phyloP scores from a whole-genome alignment of 2,329 filamentous ascomycete genomes.

The Didymella segeticola region DNA sequence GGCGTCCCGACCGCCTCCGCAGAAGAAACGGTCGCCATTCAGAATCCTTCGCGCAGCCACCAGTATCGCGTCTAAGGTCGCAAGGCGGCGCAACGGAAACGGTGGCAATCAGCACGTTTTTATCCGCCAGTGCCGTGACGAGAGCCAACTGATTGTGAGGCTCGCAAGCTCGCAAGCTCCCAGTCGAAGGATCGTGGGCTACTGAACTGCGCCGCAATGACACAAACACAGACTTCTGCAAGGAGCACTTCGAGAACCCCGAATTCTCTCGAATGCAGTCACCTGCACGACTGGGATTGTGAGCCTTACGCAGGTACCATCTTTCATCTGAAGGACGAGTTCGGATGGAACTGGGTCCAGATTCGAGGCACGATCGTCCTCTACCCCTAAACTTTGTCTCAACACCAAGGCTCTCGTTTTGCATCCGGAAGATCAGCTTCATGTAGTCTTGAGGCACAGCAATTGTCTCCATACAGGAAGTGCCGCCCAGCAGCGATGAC shows the following conservation, averaged over 20 bases:
- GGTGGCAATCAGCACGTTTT: neutral
- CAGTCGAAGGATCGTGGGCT: neutral
- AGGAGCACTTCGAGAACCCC: neutral
- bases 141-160: neutral
- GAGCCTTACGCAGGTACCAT: conserved; percentile 3
- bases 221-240: neutral
- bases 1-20: neutral
- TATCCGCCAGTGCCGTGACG: neutral
- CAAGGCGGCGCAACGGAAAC: conserved; percentile 7
- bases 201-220: conserved; percentile 7
- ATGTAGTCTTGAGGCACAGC: neutral
- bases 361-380: neutral
- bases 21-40: neutral
- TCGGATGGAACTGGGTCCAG: neutral
- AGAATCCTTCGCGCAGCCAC: conserved; percentile 6
- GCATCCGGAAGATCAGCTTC: neutral
- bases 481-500: conserved; percentile 5
- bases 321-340: neutral
- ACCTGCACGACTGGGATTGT: neutral
- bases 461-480: neutral
- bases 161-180: no score
- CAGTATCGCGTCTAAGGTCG: neutral
- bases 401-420: neutral
- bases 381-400: neutral
- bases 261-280: neutral